Evolutionary conservation across 495 filamentous ascomycete species (phyloP), one percentile per base, ranked within the genome.

Genomic region (Neurospora cerealis): DNA sequence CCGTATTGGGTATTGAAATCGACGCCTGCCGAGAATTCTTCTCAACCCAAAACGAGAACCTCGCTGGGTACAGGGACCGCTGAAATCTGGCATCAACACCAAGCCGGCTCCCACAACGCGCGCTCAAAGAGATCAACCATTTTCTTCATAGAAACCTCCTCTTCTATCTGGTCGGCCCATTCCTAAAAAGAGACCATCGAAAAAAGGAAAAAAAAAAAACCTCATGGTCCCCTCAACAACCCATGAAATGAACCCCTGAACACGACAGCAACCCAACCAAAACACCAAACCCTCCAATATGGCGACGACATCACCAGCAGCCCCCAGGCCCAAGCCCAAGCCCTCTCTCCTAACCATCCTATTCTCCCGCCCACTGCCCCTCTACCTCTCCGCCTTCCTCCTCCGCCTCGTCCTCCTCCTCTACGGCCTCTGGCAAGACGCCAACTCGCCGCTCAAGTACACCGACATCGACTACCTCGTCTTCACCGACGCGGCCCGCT

Each of bases 391-490:
- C 19, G 92, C 95, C 3, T 86, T 89, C 38, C 72, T 88, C 28
- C 87, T 98, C 4, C 91, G 96, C 69, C 75, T 87, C 9, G 81
- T 84, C 24, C 87, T 99, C 72, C 87, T 98, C 34, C 75, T 95
- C 74, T 98, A 97, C 81, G 96, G 96, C 44, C 87, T 93, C 72
- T 91, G 91, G 84, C 96, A 99, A 86, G 96, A 99, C 80, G 90
- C 93, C 73, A 86, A 93, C 83, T 96, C 94, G 11, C 87, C 94
- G 4, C 83, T 99, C 77, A 97, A 97, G 83, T 99, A 98, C 86
- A 99, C 96, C 71, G 96, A 99, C 82, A 97, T 99, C 79, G 96
- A 99, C 87, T 99, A 99, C 85, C 90, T 92, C 77, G 96, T 99
- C 74, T 99, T 99, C 86, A 98, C 96, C n/a, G 94, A 97, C 80